Percentiles rank a stretch among this genome's conserved stretches.
Conservation (phyloP, 2,329 filamentous ascomycete genomes). For the Clathrospora elynae region DNA sequence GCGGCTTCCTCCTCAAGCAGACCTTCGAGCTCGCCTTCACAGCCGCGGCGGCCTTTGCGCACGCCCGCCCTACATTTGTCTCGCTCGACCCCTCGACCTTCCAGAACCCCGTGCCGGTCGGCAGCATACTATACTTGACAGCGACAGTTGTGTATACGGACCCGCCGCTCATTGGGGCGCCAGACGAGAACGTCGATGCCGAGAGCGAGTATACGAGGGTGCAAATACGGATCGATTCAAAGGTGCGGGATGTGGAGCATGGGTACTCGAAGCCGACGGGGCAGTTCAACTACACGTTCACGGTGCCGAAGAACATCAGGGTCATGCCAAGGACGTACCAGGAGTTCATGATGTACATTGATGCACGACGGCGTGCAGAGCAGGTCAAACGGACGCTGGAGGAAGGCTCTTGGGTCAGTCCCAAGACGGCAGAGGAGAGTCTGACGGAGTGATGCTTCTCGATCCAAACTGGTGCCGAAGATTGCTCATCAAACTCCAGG, state of each 20-base stretch:
- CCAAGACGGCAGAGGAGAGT: conserved; percentile 26
- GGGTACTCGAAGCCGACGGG: conserved; percentile 70
- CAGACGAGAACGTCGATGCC: conserved; percentile 40
- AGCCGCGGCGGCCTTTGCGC: conserved; percentile 72
- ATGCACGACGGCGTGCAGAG: conserved; percentile 62
- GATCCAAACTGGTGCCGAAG: neutral
- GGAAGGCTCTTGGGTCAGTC: conserved; percentile 36
- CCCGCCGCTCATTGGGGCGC: conserved; percentile 55
- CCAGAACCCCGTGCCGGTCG: conserved; percentile 75
- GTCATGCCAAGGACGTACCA: conserved; percentile 68
- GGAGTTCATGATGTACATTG: conserved; percentile 69
- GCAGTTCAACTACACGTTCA: conserved; percentile 77
- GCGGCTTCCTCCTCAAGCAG: conserved; percentile 74
- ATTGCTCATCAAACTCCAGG: neutral
- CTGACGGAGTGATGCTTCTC: neutral
- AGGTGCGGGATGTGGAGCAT: conserved; percentile 74
- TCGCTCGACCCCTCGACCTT: conserved; percentile 76
- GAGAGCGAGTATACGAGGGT: conserved; percentile 62
- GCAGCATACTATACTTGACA: conserved; percentile 74
- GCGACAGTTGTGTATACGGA: conserved; percentile 75
- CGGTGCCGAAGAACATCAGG: conserved; percentile 65
- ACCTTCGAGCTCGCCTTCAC: conserved; percentile 79
- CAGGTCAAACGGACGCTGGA: conserved; percentile 51
- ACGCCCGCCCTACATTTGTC: conserved; percentile 71
- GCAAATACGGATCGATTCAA: conserved; percentile 73